Base-by-base conservation (phyloP, 2,329 filamentous ascomycete species). In the Penicillium capsulatum region DNA sequence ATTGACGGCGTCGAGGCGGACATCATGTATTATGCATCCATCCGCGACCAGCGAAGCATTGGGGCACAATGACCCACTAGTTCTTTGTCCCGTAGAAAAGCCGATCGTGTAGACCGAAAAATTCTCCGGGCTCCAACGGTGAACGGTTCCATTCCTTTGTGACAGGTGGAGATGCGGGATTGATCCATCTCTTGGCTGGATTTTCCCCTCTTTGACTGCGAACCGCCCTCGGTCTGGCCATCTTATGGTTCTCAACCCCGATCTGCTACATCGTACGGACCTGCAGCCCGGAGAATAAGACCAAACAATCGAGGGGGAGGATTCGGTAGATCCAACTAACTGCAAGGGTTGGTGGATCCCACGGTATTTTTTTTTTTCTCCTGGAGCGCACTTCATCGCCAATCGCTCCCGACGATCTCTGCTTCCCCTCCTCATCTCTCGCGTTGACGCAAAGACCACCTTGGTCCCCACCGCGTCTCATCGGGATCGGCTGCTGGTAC, bases 401-500 rank as follows among this genome's bases (percentile, higher is more conserved):
- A n/a, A n/a, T n/a, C n/a, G n/a, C n/a, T n/a, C n/a, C n/a, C n/a
- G n/a, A n/a, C n/a, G n/a, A n/a, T n/a, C n/a, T n/a, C n/a, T 16
- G n/a, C 13, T 31, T n/a, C 17, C 6, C 10, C 27, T n/a, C 15
- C 9, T 7, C 4, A 13, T n/a, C 9, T 19, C 34, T 10, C 26
- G 16, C 4, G 17, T 13, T 20, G 7, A 24, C 3, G 15, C 11
- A 15, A n/a, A n/a, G n/a, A n/a, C n/a, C n/a, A n/a, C n/a, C n/a
- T n/a, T n/a, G n/a, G n/a, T n/a, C n/a, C n/a, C n/a, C n/a, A n/a
- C n/a, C n/a, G 40, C 46, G 35, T 30, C 38, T 43, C 38, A 39
- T 41, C 33, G 17, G 24, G 40, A 48, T 48, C 43, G 31, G 39
- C 45, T 44, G 24, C 22, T 26, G 38, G 14, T 46, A 49, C 42